A percentile compares a stretch with the other conserved stretches of the same genome.
Evolutionary conservation across 2,329 filamentous ascomycete species (phyloP).

Genomic region (Onygena corvina): DNA sequence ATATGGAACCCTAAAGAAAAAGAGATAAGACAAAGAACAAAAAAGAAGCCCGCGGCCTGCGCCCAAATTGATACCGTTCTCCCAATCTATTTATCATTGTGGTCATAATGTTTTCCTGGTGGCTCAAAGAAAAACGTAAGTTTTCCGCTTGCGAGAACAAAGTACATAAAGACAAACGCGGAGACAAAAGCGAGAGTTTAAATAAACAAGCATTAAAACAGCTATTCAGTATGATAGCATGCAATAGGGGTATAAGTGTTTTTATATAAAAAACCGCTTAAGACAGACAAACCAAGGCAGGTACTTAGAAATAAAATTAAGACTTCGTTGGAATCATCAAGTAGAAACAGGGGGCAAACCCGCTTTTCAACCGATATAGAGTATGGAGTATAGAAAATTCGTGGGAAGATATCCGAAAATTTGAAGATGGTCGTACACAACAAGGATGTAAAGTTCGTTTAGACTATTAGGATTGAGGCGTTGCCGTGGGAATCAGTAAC

Average conservation of each 20-base stretch:
- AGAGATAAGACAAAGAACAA: background rate
- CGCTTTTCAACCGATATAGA: background rate
- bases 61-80: background rate
- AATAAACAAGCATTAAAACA: slow-evolving; percentile 8
- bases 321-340: background rate
- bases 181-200: slow-evolving; percentile 7
- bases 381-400: background rate
- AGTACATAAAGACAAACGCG: slow-evolving; percentile 3
- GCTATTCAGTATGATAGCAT: slow-evolving; percentile 1
- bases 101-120: slow-evolving; percentile 3
- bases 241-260: slow-evolving; percentile 3
- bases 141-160: slow-evolving; percentile 2
- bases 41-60: background rate
- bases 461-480: background rate
- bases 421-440: slow-evolving; percentile 3
- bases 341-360: background rate
- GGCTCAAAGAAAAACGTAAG: slow-evolving; percentile 5
- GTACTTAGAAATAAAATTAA: background rate
- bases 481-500: background rate
- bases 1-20: background rate
- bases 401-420: background rate
- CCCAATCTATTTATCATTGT: slow-evolving; percentile 5
- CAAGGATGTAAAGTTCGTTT: background rate
- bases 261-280: slow-evolving; percentile 3
- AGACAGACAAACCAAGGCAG: background rate